Base-by-base conservation (phyloP, 352 stramenopile species). In the Globisporangium takayamanum region DNA sequence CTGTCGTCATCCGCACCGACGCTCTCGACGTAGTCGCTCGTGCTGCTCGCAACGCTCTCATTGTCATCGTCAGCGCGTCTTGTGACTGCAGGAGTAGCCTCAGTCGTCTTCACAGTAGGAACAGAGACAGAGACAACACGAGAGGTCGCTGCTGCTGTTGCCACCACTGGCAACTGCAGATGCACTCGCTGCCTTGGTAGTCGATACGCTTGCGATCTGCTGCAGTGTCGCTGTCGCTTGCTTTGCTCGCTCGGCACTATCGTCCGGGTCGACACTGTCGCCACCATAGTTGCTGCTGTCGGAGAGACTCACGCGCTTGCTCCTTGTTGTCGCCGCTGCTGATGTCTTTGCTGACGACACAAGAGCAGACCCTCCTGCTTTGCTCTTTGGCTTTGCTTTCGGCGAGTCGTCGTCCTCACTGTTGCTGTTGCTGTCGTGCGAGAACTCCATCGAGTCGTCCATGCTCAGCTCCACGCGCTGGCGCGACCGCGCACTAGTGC, bases 391-490 rank as follows among this genome's bases (percentile, higher is more conserved):
- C 11, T 49, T 44, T 15, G 4, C 20, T 11, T 49, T 53, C 15
- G 26, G 26, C 15, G 25, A 14, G 6, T 18, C 28, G 1, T 47
- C 36, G 20, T 52, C 46, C 25, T 56, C 37, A 1, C 46, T 46
- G 3, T 45, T 30, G 16, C 50, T 33, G 2, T 51, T 39, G 14
- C 67, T 53, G 10, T 72, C 68, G 0, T 44, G 54, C 2, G 68
- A 74, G 36, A 68, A 79, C 50, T 80, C 66, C 20, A 78, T 53
- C 36, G 69, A 77, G 28, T 87, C 76, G 44, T 89, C 79, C 20
- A 76, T 44, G 30, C 76, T 84, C 61, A 86, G 59, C 60, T 84
- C 69, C 18, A 87, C 16, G 10, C 64, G 67, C 39, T 66, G 64
- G 25, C 60, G 60, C 12, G 53, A 70, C 20, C 62, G 52, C 7